Base-by-base conservation (phyloP, 1,284 basidiomycete genomes). In the Irpex sp. region DNA sequence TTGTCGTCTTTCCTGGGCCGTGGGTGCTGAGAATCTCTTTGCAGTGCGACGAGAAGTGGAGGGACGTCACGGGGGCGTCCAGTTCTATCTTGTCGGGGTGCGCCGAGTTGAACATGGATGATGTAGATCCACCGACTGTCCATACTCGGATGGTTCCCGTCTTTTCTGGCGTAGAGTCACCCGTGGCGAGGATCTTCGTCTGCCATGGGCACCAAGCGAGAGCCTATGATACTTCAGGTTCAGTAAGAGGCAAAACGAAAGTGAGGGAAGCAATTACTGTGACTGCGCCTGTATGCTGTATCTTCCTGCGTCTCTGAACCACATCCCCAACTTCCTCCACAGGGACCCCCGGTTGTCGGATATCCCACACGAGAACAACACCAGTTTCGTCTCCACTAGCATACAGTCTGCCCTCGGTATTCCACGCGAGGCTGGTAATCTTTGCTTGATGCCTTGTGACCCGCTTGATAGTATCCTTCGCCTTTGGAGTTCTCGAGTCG, bases 121-220 rank as follows among this genome's bases (percentile, higher is more conserved):
- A 33, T 14, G 39, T 45, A 8, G 57, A 59, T n/a, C 77, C 73
- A 58, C 80, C 80, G 61, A 84, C 70, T 61, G 80, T 81, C 88
- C 92, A 95, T 48, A 94, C 81, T 56, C 91, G 89, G 65, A 96
- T 86, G n/a, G 84, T 85, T 48, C 93, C 90, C 63, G 70, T 65
- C 18, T 66, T 61, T 35, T 89, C 86, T 7, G 81, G 79, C 6
- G 83, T 83, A 0, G 84, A 83, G 61, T 94, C 94, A 5, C 94
- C 96, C 0, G 91, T 90, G 1, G 93, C 93, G 21, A 98, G 82
- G 4, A 95, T 77, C 66, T 88, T 90, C 0, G 84, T 78, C 67
- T 93, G 87, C 93, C 94, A 96, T 0, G 94, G 94, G 71, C 90
- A 94, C 93, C 95, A 98, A 0, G 91, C 86, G 39, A 98, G 76